Percentiles rank a stretch among this genome's conserved stretches.
Evolutionary conservation across 202 grass and related monocot species (phyloP).

Genomic region (Panicum virgatum): DNA sequence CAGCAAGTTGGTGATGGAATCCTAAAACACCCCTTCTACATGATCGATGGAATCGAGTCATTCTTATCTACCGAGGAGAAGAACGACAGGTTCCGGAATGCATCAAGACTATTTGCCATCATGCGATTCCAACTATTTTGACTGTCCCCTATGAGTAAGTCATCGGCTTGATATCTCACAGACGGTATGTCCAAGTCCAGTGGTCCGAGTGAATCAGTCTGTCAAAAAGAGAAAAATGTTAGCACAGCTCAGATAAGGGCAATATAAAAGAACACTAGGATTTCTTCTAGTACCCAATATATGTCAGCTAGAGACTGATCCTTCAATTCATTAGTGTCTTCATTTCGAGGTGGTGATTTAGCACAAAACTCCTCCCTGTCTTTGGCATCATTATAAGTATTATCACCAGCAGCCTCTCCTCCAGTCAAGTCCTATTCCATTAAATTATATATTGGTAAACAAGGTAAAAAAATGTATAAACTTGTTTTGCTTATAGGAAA

Average conservation of each 20-base stretch:
- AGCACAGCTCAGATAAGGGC: neutral
- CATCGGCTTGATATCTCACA: constrained; percentile 57
- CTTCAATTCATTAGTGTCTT: constrained; percentile 7
- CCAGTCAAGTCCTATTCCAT: constrained; percentile 43
- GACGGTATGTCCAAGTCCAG: constrained; percentile 75
- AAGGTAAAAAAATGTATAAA: constrained; percentile 32
- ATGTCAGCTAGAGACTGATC: constrained; percentile 52
- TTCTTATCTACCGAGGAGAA: constrained; percentile 48
- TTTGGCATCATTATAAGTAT: constrained; percentile 23
- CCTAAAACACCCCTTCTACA: constrained; percentile 39
- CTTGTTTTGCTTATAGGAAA: constrained; percentile 16
- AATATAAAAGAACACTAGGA: neutral
- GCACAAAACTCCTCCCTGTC: constrained; percentile 37
- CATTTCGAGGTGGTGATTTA: constrained; percentile 31
- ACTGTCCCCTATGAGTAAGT: constrained; percentile 68
- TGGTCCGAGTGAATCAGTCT: constrained; percentile 94
- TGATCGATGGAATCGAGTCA: constrained; percentile 50
- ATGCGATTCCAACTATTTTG: constrained; percentile 78
- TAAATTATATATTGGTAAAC: constrained; percentile 39
- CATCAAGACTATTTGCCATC: constrained; percentile 85
- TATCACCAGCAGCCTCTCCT: constrained; percentile 36
- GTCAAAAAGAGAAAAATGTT: constrained; percentile 26
- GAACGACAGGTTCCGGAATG: constrained; percentile 77
- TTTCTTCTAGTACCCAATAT: constrained; percentile 58
- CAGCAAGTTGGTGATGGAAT: constrained; percentile 5